These are phyloP conservation scores for Penicillium expansum DNA, from an alignment of 2,329 filamentous ascomycete genomes.

Conservation along the genomic window DNA sequence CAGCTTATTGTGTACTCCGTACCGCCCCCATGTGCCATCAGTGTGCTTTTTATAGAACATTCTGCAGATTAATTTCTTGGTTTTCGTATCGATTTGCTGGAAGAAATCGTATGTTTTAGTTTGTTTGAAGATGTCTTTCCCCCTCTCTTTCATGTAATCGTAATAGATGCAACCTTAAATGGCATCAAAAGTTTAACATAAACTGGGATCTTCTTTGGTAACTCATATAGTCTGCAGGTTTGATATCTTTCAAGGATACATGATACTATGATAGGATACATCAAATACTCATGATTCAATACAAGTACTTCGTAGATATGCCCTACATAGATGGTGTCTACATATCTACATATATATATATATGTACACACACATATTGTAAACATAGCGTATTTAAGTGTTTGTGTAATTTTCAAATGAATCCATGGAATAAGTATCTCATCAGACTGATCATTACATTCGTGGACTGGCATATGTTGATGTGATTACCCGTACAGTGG, in stretches of 20 bases:
- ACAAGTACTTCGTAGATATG: too few relatives aligned
- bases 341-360: too few relatives aligned
- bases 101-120: not conserved
- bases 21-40: not conserved
- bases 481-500: not conserved
- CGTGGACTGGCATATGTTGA: not conserved
- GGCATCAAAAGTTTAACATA: not conserved
- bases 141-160: not conserved
- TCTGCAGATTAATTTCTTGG: not conserved
- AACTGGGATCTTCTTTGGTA: not conserved
- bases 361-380: too few relatives aligned
- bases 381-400: too few relatives aligned
- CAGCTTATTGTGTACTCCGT: not conserved
- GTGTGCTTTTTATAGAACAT: constrained; percentile 11
- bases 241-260: too few relatives aligned
- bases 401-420: not conserved
- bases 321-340: too few relatives aligned
- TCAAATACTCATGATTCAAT: too few relatives aligned
- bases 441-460: not conserved
- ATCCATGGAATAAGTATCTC: not conserved
- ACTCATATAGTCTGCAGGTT: not conserved
- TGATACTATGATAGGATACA: too few relatives aligned
- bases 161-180: not conserved
- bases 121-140: not conserved
- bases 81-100: not conserved